These are phyloP conservation scores for Paramarasmius palmivorus DNA, from an alignment of 1,284 basidiomycete genomes.

Conservation along the genomic window DNA sequence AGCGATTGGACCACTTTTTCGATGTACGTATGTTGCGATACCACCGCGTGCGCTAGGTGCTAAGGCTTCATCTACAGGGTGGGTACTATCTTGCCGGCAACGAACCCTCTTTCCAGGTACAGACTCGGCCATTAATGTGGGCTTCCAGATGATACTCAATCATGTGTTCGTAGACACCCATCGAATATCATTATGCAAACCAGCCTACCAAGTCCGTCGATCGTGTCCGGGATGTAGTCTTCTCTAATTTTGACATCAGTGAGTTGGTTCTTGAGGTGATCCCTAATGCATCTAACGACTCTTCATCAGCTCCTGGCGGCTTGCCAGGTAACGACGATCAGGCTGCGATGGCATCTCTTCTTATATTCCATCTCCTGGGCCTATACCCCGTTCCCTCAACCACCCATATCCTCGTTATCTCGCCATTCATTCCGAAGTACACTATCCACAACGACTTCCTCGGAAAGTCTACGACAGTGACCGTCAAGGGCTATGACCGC, in stretches of 20 bases:
- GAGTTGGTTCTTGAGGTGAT: slow-evolving; percentile 16
- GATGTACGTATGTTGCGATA: slow-evolving; percentile 34
- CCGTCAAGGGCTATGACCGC: slow-evolving; percentile 44
- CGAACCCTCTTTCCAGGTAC: slow-evolving; percentile 67
- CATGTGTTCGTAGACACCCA: slow-evolving; percentile 41
- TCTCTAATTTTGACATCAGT: slow-evolving; percentile 57
- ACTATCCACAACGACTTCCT: slow-evolving; percentile 56
- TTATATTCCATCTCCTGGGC: slow-evolving; percentile 64
- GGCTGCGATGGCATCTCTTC: slow-evolving; percentile 65
- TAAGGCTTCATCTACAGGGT: slow-evolving; percentile 25
- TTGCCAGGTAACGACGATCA: slow-evolving; percentile 70
- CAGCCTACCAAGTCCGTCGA: slow-evolving; percentile 54
- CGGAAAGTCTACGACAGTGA: slow-evolving; percentile 49
- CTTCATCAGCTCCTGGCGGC: slow-evolving; percentile 36
- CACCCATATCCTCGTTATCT: slow-evolving; percentile 52
- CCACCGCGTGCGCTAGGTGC: not conserved
- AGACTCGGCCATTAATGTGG: slow-evolving; percentile 10
- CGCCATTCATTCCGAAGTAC: slow-evolving; percentile 56
- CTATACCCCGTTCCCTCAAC: slow-evolving; percentile 66
- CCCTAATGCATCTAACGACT: not conserved
- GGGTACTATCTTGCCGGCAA: slow-evolving; percentile 57
- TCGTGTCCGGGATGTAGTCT: slow-evolving; percentile 52
- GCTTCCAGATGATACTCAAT: slow-evolving; percentile 6
- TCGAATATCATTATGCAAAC: slow-evolving; percentile 59
- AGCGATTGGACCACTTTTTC: slow-evolving; percentile 64